Base-by-base conservation (phyloP, 1,284 basidiomycete species). In the Leccinum fuscescens region DNA sequence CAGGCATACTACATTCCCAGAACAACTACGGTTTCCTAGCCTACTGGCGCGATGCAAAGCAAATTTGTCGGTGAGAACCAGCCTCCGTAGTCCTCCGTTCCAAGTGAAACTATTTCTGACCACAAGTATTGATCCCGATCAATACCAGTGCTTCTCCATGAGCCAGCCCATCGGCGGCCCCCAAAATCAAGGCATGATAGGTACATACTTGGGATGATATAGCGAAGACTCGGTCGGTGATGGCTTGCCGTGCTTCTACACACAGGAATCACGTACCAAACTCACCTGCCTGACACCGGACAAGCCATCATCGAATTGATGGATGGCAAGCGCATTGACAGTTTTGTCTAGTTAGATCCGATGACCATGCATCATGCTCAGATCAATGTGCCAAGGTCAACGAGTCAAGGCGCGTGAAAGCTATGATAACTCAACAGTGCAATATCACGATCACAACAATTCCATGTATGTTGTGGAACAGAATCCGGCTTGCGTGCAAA, bases 341-440 rank as follows among this genome's bases (percentile, higher is more conserved):
- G 5, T 14, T 46, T 42, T 57, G 22, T 17, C 29, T 20, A 22
- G 27, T 44, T 22, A 44, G 55, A 37, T 27, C 48, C 37, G 6
- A 50, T 14, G 9, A 12, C 50, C n/a, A 39, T 51, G 29, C 14
- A 24, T 35, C 58, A 49, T 33, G 55, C 66, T 59, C 71, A 55
- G 61, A 67, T 67, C 65, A 70, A 67, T 8, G 56, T 64, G 60
- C 60, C 64, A 55, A 55, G 61, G 70, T 70, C 62, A 70, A 64
- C 62, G 59, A 58, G 61, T 56, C 71, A 11, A 60, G 31, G 54
- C 29, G 50, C 22, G 37, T n/a, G 39, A 67, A 63, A 65, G 61
- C 46, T 31, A 62, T 67, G 50, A 62, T 14, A 55, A 74, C 69
- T 75, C 71, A 72, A 67, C 71, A 17, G 39, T 42, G 39, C 39